Percentiles rank a stretch among this genome's conserved stretches.
phyloP scores from a whole-genome alignment of 2,329 filamentous ascomycete genomes.

The Fusarium pseudoanthophilum region DNA sequence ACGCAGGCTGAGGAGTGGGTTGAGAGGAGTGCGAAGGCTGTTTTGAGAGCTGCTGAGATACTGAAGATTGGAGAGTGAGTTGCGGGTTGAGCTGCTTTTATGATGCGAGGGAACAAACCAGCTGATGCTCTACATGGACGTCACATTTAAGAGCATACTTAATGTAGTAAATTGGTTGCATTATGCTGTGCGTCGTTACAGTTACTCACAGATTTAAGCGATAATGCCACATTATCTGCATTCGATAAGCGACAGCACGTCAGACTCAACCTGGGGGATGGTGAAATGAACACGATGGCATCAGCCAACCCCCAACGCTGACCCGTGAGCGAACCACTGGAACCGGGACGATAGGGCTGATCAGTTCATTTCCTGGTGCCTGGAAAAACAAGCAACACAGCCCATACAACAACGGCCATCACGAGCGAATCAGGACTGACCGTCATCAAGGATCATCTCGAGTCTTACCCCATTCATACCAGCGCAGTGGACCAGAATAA shows the following conservation, averaged over 20 bases:
- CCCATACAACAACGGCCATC: conserved; percentile 47
- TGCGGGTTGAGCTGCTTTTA: fast-evolving
- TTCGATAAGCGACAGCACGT: conserved; percentile 4
- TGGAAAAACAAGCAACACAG: conserved; percentile 40
- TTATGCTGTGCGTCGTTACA: background rate
- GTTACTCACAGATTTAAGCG: background rate
- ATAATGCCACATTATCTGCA: background rate
- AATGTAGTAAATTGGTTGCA: background rate
- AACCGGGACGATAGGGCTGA: conserved; percentile 38
- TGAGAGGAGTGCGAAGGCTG: conserved; percentile 29
- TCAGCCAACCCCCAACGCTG: background rate
- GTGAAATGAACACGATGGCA: background rate
- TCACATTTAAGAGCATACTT: background rate
- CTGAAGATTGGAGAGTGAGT: conserved; percentile 5
- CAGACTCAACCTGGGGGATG: background rate
- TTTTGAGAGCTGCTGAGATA: conserved; percentile 30
- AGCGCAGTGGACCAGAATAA: conserved; percentile 22
- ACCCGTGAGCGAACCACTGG: background rate
- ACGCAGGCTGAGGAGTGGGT: conserved; percentile 37
- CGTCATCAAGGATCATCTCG: conserved; percentile 19
- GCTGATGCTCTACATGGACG: background rate
- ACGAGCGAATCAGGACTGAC: conserved; percentile 45
- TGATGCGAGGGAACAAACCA: fast-evolving
- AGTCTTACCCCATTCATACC: conserved; percentile 13
- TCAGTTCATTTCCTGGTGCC: conserved; percentile 34